Conservation (phyloP, 768 basidiomycete genomes). For the Psilocybe tampanensis region DNA sequence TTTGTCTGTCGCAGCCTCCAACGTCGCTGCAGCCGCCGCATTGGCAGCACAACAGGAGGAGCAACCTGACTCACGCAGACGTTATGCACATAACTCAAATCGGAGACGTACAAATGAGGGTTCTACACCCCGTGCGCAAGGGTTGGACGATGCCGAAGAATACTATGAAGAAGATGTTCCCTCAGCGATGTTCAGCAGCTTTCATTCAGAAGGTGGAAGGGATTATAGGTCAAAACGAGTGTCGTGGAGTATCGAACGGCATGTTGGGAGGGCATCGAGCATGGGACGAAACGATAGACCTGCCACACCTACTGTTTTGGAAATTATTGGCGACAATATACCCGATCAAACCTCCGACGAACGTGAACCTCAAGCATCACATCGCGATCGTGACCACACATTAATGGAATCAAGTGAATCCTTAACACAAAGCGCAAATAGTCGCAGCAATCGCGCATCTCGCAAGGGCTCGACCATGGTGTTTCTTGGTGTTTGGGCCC, state of each 20-base stretch:
- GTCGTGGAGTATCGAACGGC: slow-evolving; percentile 69
- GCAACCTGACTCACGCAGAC: slow-evolving; percentile 31
- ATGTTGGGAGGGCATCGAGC: slow-evolving; percentile 44
- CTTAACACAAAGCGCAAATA: slow-evolving; percentile 13
- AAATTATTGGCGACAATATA: slow-evolving; percentile 36
- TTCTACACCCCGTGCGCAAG: slow-evolving; percentile 16
- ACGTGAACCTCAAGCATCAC: slow-evolving; percentile 2
- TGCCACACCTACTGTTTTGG: slow-evolving; percentile 33
- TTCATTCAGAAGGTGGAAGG: slow-evolving; percentile 71
- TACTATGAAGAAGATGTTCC: slow-evolving; percentile 49
- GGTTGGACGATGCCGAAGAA: slow-evolving; percentile 14
- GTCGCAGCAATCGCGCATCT: slow-evolving; percentile 63
- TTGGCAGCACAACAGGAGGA: slow-evolving; percentile 67
- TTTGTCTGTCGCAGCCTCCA: slow-evolving; percentile 68
- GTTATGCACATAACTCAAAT: slow-evolving; percentile 10
- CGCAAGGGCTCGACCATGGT: slow-evolving; percentile 77
- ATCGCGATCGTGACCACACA: background rate
- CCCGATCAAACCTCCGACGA: background rate
- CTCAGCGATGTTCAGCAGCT: slow-evolving; percentile 68
- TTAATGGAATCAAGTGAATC: slow-evolving; percentile 11
- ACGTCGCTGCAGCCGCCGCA: slow-evolving; percentile 72
- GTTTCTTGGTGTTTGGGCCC: slow-evolving; percentile 75
- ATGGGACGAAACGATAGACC: slow-evolving; percentile 41
- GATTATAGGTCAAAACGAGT: slow-evolving; percentile 51
- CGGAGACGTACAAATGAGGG: slow-evolving; percentile 6